Percentiles rank a stretch among this genome's conserved stretches.
Evolutionary conservation across 257 asterid genomes (phyloP).

Genomic region (Haberlea rhodopensis): DNA sequence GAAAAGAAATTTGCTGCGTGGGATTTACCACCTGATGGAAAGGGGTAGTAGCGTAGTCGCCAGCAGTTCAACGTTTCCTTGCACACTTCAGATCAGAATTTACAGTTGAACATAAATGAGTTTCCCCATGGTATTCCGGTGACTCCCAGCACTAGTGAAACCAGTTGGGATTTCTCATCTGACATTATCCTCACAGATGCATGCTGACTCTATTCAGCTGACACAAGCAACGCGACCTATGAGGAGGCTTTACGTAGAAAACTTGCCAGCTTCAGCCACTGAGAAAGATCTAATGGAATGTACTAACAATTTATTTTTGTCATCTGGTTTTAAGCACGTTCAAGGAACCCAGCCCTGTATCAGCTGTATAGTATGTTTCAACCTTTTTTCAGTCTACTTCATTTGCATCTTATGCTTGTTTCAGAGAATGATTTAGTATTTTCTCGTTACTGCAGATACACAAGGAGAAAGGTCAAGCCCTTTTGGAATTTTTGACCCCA

Average conservation of each 20-base stretch:
- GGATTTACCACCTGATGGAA: slow-evolving; percentile 65
- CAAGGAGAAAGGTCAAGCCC: slow-evolving; percentile 95
- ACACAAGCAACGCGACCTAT: slow-evolving; percentile 95
- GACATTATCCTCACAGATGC: slow-evolving; percentile 46
- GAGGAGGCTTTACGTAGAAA: slow-evolving; percentile 92
- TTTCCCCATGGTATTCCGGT: slow-evolving; percentile 39
- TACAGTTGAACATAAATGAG: slow-evolving; percentile 35
- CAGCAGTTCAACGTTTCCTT: slow-evolving; percentile 34
- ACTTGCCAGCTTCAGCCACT: slow-evolving; percentile 72
- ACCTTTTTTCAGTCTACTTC: slow-evolving; percentile 17
- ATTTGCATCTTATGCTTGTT: slow-evolving; percentile 22
- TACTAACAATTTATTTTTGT: slow-evolving; percentile 59
- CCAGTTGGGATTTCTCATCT: slow-evolving; percentile 43
- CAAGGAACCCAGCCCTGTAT: slow-evolving; percentile 89
- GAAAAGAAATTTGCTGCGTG: slow-evolving; percentile 71
- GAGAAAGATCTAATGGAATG: slow-evolving; percentile 83
- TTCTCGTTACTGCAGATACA: slow-evolving; percentile 56
- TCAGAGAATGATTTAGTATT: slow-evolving; percentile 16
- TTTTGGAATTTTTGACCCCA: slow-evolving; percentile 92
- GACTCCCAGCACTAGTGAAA: slow-evolving; percentile 37
- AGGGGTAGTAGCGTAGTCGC: slow-evolving; percentile 33
- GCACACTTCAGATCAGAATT: slow-evolving; percentile 39
- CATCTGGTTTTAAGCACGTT: slow-evolving; percentile 71
- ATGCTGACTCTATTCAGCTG: slow-evolving; percentile 79
- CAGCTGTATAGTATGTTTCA: slow-evolving; percentile 85